Conservation (phyloP, 108 stramenopile species). For the Cyclotella cryptica region DNA sequence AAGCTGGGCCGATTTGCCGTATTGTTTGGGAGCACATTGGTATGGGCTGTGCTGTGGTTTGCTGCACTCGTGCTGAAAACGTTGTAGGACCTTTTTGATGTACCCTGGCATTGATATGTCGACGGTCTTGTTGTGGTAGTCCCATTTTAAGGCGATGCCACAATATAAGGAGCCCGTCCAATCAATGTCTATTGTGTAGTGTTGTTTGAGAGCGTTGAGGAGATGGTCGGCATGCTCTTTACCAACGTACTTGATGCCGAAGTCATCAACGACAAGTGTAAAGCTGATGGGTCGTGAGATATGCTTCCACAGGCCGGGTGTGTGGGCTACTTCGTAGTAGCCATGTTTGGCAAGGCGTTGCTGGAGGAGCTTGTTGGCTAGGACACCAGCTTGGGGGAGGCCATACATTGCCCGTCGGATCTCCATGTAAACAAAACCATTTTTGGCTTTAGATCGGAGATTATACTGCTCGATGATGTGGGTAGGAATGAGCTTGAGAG, state of each 20-base stretch:
- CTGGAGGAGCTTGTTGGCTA: conserved; percentile 53
- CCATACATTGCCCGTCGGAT: conserved; percentile 55
- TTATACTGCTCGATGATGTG: conserved; percentile 48
- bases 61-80: conserved; percentile 45
- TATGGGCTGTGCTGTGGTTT: conserved; percentile 48
- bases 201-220: conserved; percentile 24
- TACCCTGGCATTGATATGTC: conserved; percentile 63
- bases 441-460: conserved; percentile 3
- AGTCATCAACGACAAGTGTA: conserved; percentile 36
- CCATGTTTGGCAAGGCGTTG: conserved; percentile 25
- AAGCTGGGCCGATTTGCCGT: conserved; percentile 44
- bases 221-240: conserved; percentile 51
- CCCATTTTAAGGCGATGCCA: conserved; percentile 53
- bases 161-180: conserved; percentile 44
- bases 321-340: conserved; percentile 18
- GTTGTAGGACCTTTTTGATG: conserved; percentile 37
- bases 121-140: conserved; percentile 41
- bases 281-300: conserved; percentile 9
- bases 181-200: conserved; percentile 40
- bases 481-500: conserved; percentile 32
- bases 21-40: conserved; percentile 16
- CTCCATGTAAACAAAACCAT: conserved; percentile 40
- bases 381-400: conserved; percentile 52
- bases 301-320: conserved; percentile 32
- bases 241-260: conserved; percentile 35